Percentiles rank a stretch among this genome's conserved stretches.
These are phyloP conservation scores for Solanum pimpinellifolium DNA, from an alignment of 257 asterid species.

Conservation along the genomic window DNA sequence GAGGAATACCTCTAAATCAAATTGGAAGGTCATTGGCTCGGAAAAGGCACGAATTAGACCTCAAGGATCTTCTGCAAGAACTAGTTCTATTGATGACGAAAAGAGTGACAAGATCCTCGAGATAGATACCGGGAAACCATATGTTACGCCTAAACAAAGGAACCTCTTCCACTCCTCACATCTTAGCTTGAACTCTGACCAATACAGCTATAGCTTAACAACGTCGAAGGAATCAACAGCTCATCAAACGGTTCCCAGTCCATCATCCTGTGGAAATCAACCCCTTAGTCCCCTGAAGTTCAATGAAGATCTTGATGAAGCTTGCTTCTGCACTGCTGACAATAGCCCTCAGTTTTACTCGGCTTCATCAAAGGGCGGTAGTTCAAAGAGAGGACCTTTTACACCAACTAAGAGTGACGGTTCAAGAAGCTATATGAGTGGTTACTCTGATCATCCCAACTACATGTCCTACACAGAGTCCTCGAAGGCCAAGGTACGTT, in stretches of 20 bases:
- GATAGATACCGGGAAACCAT: slow-evolving; percentile 32
- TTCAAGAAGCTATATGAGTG: slow-evolving; percentile 50
- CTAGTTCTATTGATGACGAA: slow-evolving; percentile 17
- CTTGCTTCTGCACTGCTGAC: slow-evolving; percentile 40
- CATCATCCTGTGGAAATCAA: slow-evolving; percentile 46
- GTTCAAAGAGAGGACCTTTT: slow-evolving; percentile 31
- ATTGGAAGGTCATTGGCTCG: slow-evolving; percentile 3
- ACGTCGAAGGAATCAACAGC: slow-evolving; percentile 51
- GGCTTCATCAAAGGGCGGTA: slow-evolving; percentile 33
- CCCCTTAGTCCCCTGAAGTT: slow-evolving; percentile 33
- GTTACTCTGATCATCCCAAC: slow-evolving; percentile 55
- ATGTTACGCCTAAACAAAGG: slow-evolving; percentile 13
- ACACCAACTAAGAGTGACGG: slow-evolving; percentile 77
- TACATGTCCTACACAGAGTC: slow-evolving; percentile 87
- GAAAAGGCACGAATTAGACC: slow-evolving; percentile 4
- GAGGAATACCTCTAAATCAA: slow-evolving; percentile 43
- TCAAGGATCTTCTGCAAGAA: slow-evolving; percentile 3
- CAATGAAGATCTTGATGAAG: slow-evolving; percentile 20
- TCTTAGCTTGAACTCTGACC: slow-evolving; percentile 39
- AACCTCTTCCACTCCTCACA: slow-evolving; percentile 45
- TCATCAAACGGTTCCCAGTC: slow-evolving; percentile 32
- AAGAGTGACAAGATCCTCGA: slow-evolving; percentile 49
- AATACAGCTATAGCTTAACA: slow-evolving; percentile 37
- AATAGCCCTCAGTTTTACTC: slow-evolving; percentile 46
- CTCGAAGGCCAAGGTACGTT: slow-evolving; percentile 70